Base-by-base conservation (phyloP, 805 yeast species). In the Yamadazyma insecticola region DNA sequence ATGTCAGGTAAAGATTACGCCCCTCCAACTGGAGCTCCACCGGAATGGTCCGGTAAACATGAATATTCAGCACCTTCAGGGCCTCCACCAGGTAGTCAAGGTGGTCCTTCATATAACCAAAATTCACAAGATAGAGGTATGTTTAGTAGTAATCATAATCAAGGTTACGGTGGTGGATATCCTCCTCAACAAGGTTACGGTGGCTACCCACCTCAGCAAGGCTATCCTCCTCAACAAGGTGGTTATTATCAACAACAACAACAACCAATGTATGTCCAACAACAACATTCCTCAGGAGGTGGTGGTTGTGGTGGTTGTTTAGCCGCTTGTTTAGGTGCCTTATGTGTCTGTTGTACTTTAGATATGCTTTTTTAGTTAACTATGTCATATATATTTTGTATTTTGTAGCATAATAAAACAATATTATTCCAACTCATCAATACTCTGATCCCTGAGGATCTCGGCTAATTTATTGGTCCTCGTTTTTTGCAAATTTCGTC, bases 221-320 rank as follows among this genome's bases (percentile, higher is more conserved):
- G 41, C 17, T 44, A 44, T 14, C 42, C 37, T 10, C 57, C 48
- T 7, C 61, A 45, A 32, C 60, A 53, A 32, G 55, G 54, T 3
- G 62, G 63, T 2, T 60, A 62, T 37, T 54, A 58, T 37, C 63
- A 57, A 31, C 66, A 57, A 33, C 69, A 62, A 40, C 68, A 59
- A 38, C 69, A 63, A 35, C 70, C 67, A 20, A 60, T 63, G 60
- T 64, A 64, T 35, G 70, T 64, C 5, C 71, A 64, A 44, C 70
- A 64, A 37, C 62, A 60, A 34, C 37, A 38, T 13, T 34, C 43
- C 4, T 34, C 48, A 16, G 36, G 42, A 21, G 53, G 53, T 22
- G 40, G 40, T 28, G 51, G 44, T 16, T 12, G n/a, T 22, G 40
- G 36, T 7, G 45, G 50, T 10, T 62, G 68, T 41, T 57, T 65